These are phyloP conservation scores for Blumeria graminis DNA, from an alignment of 2,329 filamentous ascomycete species.

Conservation along the genomic window DNA sequence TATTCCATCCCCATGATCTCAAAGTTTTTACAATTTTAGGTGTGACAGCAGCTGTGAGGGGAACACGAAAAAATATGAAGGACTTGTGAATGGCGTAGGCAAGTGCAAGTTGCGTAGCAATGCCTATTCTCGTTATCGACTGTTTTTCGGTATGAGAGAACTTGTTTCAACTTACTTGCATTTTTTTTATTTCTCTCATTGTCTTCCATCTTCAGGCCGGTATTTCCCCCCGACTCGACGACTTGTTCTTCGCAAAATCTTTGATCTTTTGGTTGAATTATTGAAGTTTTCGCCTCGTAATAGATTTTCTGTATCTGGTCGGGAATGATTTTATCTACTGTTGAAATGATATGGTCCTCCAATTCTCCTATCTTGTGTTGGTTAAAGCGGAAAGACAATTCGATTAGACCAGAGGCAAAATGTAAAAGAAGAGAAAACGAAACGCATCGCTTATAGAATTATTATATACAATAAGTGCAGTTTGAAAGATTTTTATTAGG, in stretches of 20 bases:
- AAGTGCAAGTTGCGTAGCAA: conserved; percentile 64
- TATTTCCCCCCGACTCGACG: too few species aligned
- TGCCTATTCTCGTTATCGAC: conserved; percentile 19
- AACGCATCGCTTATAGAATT: too few species aligned
- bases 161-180: conserved; percentile 41
- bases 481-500: too few species aligned
- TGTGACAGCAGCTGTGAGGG: conserved; percentile 68
- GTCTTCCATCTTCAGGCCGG: conserved; percentile 26
- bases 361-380: conserved; percentile 14
- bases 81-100: conserved; percentile 97
- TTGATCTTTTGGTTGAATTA: not conserved
- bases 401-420: too few species aligned
- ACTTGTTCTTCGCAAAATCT: conserved; percentile 8
- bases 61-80: conserved; percentile 89
- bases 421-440: too few species aligned
- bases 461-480: too few species aligned
- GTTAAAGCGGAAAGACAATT: too few species aligned
- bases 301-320: too few species aligned
- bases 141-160: not conserved
- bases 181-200: conserved; percentile 34
- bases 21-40: conserved; percentile 86
- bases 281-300: too few species aligned
- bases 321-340: conserved; percentile 33
- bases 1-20: conserved; percentile 78
- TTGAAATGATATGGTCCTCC: conserved; percentile 43